Base-by-base conservation (phyloP, 257 asterid genomes). In the Gentiana straminea region DNA sequence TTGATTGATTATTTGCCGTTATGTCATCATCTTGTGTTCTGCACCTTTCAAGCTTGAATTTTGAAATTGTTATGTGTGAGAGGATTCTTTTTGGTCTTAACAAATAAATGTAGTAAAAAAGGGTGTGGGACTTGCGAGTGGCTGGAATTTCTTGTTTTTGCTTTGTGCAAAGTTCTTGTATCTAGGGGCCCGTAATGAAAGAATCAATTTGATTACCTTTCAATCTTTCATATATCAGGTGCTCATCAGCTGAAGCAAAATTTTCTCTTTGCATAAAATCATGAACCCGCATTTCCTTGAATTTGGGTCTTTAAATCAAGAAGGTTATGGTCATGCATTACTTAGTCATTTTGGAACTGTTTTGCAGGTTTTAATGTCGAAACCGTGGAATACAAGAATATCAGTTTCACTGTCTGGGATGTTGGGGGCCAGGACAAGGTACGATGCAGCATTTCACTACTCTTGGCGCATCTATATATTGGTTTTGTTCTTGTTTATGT, bases 391-490 rank as follows among this genome's bases (percentile, higher is more conserved):
- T 71, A 71, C 45, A 71, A 71, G 63, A 71, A 71, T 52, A 71
- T 71, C 51, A 71, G 77, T 73, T 71, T 71, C 70, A 71, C 77
- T 44, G 77, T 71, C 13, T 71, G 77, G 77, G 77, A 71, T 54
- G 77, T 71, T 38, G 77, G 77, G 34, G 77, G 77, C 50, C 77
- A 71, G 67, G 77, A 71, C 63, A 71, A 71, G 77, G 77, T 71
- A 34, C 10, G 62, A 3, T 15, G 39, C 24, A 6, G 8, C 43
- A 13, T 33, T 54, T 13, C 7, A 32, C 41, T 11, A 46, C 60
- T 41, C 10, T 41, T 41, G 46, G 9, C 46, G 2, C 9, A 41
- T 41, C 9, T 41, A 41, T 41, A 41, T 4, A 41, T 41, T 41
- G 9, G 46, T 41, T 1, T 41, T 41, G 7, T 41, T 4, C 46